Base-by-base conservation (phyloP, 352 stramenopile species). In the Phytopythium vexans region DNA sequence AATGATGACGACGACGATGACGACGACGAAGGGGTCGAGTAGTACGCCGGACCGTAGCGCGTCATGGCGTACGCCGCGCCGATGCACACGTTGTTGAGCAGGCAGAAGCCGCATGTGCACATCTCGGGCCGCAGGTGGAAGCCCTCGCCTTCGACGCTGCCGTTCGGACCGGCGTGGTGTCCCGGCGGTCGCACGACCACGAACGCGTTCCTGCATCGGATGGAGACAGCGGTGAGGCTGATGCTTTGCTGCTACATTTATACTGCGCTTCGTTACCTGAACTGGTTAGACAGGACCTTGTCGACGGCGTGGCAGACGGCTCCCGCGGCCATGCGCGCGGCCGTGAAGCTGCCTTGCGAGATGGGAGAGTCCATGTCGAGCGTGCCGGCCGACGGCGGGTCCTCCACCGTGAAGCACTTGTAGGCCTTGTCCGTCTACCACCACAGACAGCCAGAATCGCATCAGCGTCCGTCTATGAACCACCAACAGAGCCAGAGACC, bases 71-170 rank as follows among this genome's bases (percentile, higher is more conserved):
- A 86, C 6, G 71, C 74, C 8, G 77, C 77, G 9, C 70, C 77
- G 33, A 88, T 84, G 45, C 69, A 77, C n/a, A 88, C 72, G 42
- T 88, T 88, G 54, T 88, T 88, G 42, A 88, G 64, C 40, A 88
- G 55, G 27, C 77, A 88, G 44, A 86, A 88, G 9, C 77, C 77
- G 21, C 72, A 86, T 6, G 74, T 84, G 53, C 72, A 86, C 66
- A 79, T 83, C 9, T 83, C 74, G 0, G 75, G 72, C 7, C 70
- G 67, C 3, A 73, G 47, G 37, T 84, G 69, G 48, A 85, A 83
- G 10, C 66, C 71, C 33, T 79, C 64, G 43, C 64, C 69, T 53
- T 82, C 73, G 27, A 84, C 72, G 41, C 72, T 84, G 27, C 77
- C 77, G 46, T 87, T 86, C 5, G 75, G 73, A 3, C 77, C 77